Base-by-base conservation (phyloP, 2,329 filamentous ascomycete species). In the Zalaria obscura region DNA sequence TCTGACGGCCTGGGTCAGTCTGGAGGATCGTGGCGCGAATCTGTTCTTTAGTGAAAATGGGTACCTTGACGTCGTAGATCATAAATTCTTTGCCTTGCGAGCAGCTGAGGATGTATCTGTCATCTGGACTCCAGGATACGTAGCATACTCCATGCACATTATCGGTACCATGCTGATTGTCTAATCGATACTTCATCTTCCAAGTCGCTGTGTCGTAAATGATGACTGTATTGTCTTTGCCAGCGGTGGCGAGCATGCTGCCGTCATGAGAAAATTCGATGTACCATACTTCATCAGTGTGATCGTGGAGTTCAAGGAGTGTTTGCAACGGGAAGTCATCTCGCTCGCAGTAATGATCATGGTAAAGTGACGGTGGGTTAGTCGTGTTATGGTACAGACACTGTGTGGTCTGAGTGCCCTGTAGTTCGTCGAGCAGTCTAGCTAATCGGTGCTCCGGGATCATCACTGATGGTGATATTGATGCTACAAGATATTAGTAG, bases 391-490 rank as follows among this genome's bases (percentile, higher is more conserved):
- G 91, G 60, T 88, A 96, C 33, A 88, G 65, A 57, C 91, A 98
- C 27, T 75, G 76, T 40, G 79, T 75, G 44, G 95, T 83, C 63
- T 95, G 89, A 47, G 72, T 76, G 46, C 80, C 73, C 57, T 95
- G 94, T 32, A 94, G 78, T 49, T 93, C 79, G 43, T 88, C 73
- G 40, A 98, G 67, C 10, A 98, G 68, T 29, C 78, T 73, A 2
- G 86, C 85, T 36, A 98, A 69, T 5, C 91, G 80, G 58, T 91
- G 84, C 55, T 94, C 85, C 1, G 91, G 91, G 41, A 98, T 82
- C 88, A 98, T 96, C 36, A 94, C 84, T 3, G 87, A 91, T 0
- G 91, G 89, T 1, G 91, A 94, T 58, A 98, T 93, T 43, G 78
- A 94, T 67, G 73, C 83, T 89, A 51, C 11, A 45, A 11, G 5